Base-by-base conservation (phyloP, 768 basidiomycete species). In the Calocybe cyanea region DNA sequence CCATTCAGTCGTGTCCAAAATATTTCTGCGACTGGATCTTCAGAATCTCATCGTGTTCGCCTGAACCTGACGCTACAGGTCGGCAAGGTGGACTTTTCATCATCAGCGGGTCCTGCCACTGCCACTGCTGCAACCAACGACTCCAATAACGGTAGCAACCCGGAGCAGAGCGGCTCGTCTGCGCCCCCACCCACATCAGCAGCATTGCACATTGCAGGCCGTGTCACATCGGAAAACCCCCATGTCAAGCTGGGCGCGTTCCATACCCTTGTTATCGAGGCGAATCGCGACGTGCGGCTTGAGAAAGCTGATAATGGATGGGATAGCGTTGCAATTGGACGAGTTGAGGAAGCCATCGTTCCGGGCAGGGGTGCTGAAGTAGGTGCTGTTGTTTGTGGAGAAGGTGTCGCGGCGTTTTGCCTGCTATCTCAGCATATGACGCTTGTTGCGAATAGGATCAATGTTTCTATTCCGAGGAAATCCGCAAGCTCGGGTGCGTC, bases 381-480 rank as follows among this genome's bases (percentile, higher is more conserved):
- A 3, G 96, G 90, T 11, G 96, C 96, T 0, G 77, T 99, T 18
- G 91, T 99, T 3, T 92, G 90, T 53, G 95, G 96, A 25, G 96
- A 99, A 72, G 96, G 96, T 15, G 84, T 81, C 2, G 96, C 96
- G 1, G 85, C 91, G 8, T 88, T 99, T 62, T 98, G 96, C 64
- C 67, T 99, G 23, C 73, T 99, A 11, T 97, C 94, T 1, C 86
- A 98, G 56, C 94, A 98, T 64, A 94, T 98, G 85, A 99, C 96
- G 1, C 73, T 94, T 21, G 84, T 99, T 25, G 72, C 91, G 3
- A 92, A 97, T 59, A 80, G 96, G 17, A 83, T 99, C 44, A 87
- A 91, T 15, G 79, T 92, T 1, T 72, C 87, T 1, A 85, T 98
- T 46, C 96, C 96, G 4, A 78, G 96, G 43, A 99, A 99, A 64